These are phyloP conservation scores for Aspergillus udagawae DNA, from an alignment of 2,329 filamentous ascomycete genomes.

Conservation along the genomic window DNA sequence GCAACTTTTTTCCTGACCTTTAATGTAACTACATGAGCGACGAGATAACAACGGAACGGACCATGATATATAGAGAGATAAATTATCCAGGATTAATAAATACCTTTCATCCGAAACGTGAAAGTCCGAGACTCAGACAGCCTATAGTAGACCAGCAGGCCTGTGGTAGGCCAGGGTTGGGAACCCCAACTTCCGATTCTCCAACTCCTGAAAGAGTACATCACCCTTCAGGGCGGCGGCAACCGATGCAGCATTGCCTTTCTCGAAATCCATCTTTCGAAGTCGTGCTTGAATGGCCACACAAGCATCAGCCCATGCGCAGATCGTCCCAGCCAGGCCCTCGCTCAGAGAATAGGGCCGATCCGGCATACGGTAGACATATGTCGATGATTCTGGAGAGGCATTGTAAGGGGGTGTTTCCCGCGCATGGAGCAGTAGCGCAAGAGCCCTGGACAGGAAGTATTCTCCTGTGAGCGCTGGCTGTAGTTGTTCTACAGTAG, in stretches of 20 bases:
- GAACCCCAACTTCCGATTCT: constrained; percentile 23
- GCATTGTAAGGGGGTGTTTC: constrained; percentile 35
- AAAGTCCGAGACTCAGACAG: not conserved
- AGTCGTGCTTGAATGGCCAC: constrained; percentile 31
- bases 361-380: constrained; percentile 39
- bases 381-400: constrained; percentile 9
- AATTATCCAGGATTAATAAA: not conserved
- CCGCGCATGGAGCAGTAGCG: constrained; percentile 35
- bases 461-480: constrained; percentile 28
- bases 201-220: constrained; percentile 17
- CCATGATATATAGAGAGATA: not conserved
- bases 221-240: constrained; percentile 14
- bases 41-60: not conserved
- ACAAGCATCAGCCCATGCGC: constrained; percentile 41
- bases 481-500: not conserved
- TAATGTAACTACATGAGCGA: not conserved
- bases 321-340: constrained; percentile 37
- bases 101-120: not conserved
- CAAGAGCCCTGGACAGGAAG: constrained; percentile 36
- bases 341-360: constrained; percentile 38
- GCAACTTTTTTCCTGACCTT: not conserved
- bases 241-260: constrained; percentile 2
- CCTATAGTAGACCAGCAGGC: constrained; percentile 16
- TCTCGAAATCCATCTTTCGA: constrained; percentile 28
- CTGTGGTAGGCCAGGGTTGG: constrained; percentile 28